Conservation (phyloP, 768 basidiomycete genomes). For the Kwoniella dendrophila region DNA sequence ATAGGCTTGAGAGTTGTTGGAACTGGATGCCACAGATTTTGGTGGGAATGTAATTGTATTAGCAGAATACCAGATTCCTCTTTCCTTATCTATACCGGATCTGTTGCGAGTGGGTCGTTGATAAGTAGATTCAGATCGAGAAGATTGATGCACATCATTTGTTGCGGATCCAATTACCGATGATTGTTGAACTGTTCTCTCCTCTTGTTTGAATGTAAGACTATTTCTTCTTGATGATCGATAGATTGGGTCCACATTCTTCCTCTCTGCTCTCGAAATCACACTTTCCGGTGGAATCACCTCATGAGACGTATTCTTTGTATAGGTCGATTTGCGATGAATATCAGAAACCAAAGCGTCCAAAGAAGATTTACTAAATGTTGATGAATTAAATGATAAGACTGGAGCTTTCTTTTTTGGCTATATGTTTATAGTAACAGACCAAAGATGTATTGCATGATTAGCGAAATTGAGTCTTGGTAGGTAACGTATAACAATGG, state of each 20-base stretch:
- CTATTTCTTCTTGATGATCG: conserved; percentile 18
- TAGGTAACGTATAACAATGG: too few relatives aligned
- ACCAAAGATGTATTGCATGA: too few relatives aligned
- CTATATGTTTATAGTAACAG: conserved; percentile 1
- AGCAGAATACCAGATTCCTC: conserved; percentile 2
- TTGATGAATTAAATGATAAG: conserved; percentile 30
- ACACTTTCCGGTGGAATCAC: background rate
- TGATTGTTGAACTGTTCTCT: too few relatives aligned
- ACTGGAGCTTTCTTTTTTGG: conserved; percentile 17
- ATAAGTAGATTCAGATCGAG: too few relatives aligned
- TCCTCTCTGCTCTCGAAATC: conserved; percentile 2
- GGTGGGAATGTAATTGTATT: background rate
- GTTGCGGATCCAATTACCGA: too few relatives aligned
- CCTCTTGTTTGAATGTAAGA: conserved; percentile 19
- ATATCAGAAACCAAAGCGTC: conserved; percentile 9
- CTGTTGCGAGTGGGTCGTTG: background rate
- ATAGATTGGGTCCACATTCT: conserved; percentile 36
- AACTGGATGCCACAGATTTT: too few relatives aligned
- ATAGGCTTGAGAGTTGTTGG: too few relatives aligned
- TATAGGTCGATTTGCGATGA: background rate
- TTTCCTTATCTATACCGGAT: conserved; percentile 9
- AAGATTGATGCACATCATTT: too few relatives aligned
- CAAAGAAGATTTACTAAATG: conserved; percentile 15
- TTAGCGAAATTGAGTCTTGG: too few relatives aligned
- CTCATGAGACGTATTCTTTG: too few relatives aligned